Conservation (phyloP, 2,329 filamentous ascomycete species). For the Alternaria postmessia region DNA sequence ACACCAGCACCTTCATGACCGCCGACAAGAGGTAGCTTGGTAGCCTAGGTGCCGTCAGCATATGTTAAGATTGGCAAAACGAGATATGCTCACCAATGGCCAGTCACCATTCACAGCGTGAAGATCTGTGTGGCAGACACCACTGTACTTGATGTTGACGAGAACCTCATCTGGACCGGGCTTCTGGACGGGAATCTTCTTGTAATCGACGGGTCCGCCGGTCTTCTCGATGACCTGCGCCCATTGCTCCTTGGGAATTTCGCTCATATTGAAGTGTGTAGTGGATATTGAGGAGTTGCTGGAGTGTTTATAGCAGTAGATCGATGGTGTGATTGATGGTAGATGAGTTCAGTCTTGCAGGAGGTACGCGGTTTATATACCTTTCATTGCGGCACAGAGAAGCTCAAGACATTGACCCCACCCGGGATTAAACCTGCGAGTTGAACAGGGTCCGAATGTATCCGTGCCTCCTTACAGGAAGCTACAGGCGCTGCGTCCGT, state of each 20-base stretch:
- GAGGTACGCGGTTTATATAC: conserved; percentile 32
- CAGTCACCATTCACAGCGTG: conserved; percentile 88
- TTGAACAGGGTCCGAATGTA: conserved; percentile 19
- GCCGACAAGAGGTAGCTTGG: conserved; percentile 85
- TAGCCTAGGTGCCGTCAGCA: conserved; percentile 50
- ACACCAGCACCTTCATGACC: conserved; percentile 81
- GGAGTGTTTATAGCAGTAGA: conserved; percentile 12
- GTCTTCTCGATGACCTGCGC: conserved; percentile 88
- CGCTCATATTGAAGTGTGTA: conserved; percentile 52
- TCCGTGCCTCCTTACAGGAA: conserved; percentile 19
- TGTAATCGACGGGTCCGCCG: conserved; percentile 74
- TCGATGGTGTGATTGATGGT: conserved; percentile 19
- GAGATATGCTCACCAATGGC: conserved; percentile 65
- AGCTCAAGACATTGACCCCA: conserved; percentile 24
- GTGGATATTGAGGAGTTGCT: background rate
- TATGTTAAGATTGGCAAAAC: background rate
- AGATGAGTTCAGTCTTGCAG: conserved; percentile 1
- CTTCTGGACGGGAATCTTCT: conserved; percentile 80
- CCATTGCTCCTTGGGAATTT: conserved; percentile 85
- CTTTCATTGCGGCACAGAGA: conserved; percentile 6
- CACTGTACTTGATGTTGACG: conserved; percentile 88
- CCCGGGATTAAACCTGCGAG: conserved; percentile 7
- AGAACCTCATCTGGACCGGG: conserved; percentile 91
- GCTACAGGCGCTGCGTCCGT: conserved; percentile 23
- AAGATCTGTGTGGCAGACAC: conserved; percentile 89